Evolutionary conservation across 805 yeast species (phyloP).

Genomic region (Soucietia sequanensis): DNA sequence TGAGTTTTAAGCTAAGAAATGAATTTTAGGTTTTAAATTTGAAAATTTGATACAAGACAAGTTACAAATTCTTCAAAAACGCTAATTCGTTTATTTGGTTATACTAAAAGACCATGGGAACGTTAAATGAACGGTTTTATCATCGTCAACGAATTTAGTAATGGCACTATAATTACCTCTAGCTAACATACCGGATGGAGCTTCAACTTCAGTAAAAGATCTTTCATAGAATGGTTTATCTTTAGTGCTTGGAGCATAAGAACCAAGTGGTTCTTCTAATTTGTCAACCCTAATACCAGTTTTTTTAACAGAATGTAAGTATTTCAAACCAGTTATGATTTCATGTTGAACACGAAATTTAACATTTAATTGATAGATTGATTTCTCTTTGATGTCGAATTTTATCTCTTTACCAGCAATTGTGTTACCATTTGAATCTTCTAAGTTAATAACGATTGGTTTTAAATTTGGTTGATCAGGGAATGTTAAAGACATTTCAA

Average conservation of each 20-base stretch:
- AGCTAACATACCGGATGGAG: conserved; percentile 86
- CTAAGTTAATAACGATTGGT: conserved; percentile 69
- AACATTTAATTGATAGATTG: conserved; percentile 68
- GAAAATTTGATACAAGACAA: too few relatives aligned
- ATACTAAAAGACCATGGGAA: conserved; percentile 87
- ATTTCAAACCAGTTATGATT: conserved; percentile 86
- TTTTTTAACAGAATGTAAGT: conserved; percentile 80
- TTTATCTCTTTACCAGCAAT: conserved; percentile 60
- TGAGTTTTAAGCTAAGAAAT: too few relatives aligned
- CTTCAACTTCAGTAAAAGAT: conserved; percentile 64
- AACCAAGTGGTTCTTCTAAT: conserved; percentile 83
- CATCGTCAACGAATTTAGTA: conserved; percentile 86
- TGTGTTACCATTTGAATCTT: conserved; percentile 54
- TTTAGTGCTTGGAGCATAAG: conserved; percentile 84
- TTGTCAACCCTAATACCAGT: conserved; percentile 87
- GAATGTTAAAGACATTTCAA: conserved; percentile 69
- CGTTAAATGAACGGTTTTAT: conserved; percentile 66
- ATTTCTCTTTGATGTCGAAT: conserved; percentile 75
- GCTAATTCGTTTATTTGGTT: conserved; percentile 45
- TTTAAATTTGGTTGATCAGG: conserved; percentile 54
- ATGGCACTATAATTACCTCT: conserved; percentile 82
- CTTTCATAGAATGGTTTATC: conserved; percentile 74
- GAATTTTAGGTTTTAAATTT: too few relatives aligned
- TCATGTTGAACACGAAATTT: conserved; percentile 86
- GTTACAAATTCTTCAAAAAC: neutral